These are phyloP conservation scores for Chlorophyllum brunneum DNA, from an alignment of 768 basidiomycete species.

Conservation along the genomic window DNA sequence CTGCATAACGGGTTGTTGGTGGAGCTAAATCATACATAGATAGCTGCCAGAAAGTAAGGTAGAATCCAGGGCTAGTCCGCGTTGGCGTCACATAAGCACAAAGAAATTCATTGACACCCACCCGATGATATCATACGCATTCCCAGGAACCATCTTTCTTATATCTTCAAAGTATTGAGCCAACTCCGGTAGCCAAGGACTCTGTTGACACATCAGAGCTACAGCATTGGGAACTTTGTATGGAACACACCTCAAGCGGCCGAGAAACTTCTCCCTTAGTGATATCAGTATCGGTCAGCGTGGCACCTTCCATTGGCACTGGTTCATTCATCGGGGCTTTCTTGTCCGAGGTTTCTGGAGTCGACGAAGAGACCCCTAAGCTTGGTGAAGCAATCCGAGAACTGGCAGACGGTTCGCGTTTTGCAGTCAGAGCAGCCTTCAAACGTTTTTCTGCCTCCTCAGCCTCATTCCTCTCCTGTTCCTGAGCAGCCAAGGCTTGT, in stretches of 20 bases:
- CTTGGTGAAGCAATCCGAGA: slow-evolving; percentile 68
- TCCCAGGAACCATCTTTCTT: slow-evolving; percentile 64
- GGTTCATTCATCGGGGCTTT: slow-evolving; percentile 26
- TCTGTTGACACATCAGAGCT: slow-evolving; percentile 33
- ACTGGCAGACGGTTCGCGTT: slow-evolving; percentile 58
- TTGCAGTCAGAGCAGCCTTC: slow-evolving; percentile 75
- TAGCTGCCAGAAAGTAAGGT: slow-evolving; percentile 95
- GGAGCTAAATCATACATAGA: slow-evolving; percentile 86
- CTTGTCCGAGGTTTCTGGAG: slow-evolving; percentile 24
- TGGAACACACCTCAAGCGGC: slow-evolving; percentile 5
- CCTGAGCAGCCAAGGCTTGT: slow-evolving; percentile 59
- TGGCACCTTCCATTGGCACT: slow-evolving; percentile 53
- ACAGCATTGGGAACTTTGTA: background rate
- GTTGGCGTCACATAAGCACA: background rate
- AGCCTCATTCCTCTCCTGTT: slow-evolving; percentile 48
- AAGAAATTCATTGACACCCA: slow-evolving; percentile 31
- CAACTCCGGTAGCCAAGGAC: slow-evolving; percentile 79
- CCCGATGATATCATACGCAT: slow-evolving; percentile 66
- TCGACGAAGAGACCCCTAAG: slow-evolving; percentile 22
- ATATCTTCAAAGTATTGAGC: slow-evolving; percentile 72
- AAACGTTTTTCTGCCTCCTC: slow-evolving; percentile 79
- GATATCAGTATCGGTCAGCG: slow-evolving; percentile 9
- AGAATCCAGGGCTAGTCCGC: slow-evolving; percentile 76
- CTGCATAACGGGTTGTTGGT: slow-evolving; percentile 74
- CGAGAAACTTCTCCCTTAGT: slow-evolving; percentile 4